Conservation (phyloP, 257 asterid genomes). For the Fraxinus cuspidata region DNA sequence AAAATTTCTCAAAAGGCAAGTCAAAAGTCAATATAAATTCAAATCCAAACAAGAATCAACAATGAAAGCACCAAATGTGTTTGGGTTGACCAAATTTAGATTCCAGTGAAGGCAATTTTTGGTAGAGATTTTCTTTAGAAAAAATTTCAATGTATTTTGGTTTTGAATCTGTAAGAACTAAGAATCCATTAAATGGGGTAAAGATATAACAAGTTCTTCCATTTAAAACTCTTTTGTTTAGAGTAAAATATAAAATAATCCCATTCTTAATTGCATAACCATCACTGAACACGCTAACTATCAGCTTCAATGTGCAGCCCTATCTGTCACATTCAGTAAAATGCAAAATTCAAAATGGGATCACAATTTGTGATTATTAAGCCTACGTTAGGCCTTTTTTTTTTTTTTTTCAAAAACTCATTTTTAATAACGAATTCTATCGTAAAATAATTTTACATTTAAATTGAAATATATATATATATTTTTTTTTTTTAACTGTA, state of each 20-base stretch:
- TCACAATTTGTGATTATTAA: neutral
- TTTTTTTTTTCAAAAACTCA: too few species aligned
- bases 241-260: neutral
- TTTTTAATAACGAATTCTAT: too few species aligned
- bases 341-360: neutral
- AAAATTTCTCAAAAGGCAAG: constrained; percentile 15
- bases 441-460: too few species aligned
- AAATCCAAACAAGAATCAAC: constrained; percentile 21
- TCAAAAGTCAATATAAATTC: constrained; percentile 4
- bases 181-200: neutral
- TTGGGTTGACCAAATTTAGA: constrained; percentile 20
- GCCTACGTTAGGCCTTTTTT: too few species aligned
- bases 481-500: too few species aligned
- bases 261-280: neutral
- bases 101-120: constrained; percentile 21
- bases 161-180: neutral
- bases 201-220: neutral
- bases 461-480: too few species aligned
- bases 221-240: neutral
- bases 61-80: constrained; percentile 10
- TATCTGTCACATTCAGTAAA: neutral
- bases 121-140: neutral
- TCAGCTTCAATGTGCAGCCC: neutral
- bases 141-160: neutral
- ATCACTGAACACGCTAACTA: neutral